phyloP scores from a whole-genome alignment of 2,329 filamentous ascomycete species.

The Bipolaris zeicola region DNA sequence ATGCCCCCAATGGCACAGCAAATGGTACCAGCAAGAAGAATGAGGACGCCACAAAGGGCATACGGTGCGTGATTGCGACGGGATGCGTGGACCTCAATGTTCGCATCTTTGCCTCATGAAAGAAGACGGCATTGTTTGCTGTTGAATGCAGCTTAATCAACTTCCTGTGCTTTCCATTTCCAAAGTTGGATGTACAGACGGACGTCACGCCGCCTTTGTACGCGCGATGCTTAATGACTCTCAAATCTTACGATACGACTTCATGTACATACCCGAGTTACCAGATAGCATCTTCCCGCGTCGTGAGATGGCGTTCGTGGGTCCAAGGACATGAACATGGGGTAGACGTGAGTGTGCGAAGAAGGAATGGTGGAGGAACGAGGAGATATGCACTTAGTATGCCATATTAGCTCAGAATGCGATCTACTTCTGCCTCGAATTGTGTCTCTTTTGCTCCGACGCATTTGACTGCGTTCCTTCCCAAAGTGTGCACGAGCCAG shows the following conservation, averaged over 20 bases:
- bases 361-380: constrained; percentile 4
- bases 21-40: constrained; percentile 60
- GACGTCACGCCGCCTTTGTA: constrained; percentile 1
- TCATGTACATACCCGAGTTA: constrained; percentile 33
- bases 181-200: constrained; percentile 14
- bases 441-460: not conserved
- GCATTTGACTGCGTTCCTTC: no score
- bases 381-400: constrained; percentile 6
- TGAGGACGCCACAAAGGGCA: constrained; percentile 61
- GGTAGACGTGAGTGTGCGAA: constrained; percentile 9
- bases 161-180: constrained; percentile 11
- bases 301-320: constrained; percentile 9
- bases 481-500: not conserved
- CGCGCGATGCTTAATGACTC: constrained; percentile 6
- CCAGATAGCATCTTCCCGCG: constrained; percentile 13
- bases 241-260: constrained; percentile 25
- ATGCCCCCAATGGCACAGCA: constrained; percentile 50
- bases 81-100: constrained; percentile 83
- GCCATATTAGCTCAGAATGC: constrained; percentile 2
- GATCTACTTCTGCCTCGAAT: constrained; percentile 2
- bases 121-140: not conserved
- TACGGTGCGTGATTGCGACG: constrained; percentile 85
- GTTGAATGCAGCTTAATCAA: constrained; percentile 6
- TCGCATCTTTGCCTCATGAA: constrained; percentile 71
- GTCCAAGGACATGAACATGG: constrained; percentile 9